Percentiles rank a stretch among this genome's conserved stretches.
These are phyloP conservation scores for Takashimella koratensis DNA, from an alignment of 1,284 basidiomycete genomes.

Conservation along the genomic window DNA sequence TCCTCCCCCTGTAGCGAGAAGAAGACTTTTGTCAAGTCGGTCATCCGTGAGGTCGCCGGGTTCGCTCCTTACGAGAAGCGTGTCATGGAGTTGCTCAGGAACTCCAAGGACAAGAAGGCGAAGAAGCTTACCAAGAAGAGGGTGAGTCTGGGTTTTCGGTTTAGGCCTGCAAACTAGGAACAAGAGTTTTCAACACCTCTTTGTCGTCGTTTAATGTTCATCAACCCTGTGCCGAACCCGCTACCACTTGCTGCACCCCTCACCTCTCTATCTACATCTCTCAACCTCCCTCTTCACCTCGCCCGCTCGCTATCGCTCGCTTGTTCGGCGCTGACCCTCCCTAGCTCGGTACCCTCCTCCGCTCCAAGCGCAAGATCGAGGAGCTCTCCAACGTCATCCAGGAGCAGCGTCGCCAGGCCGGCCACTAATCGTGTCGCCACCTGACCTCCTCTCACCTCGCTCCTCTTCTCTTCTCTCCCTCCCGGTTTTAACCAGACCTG, in stretches of 20 bases:
- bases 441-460: too few relatives aligned
- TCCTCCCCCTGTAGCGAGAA: slow-evolving; percentile 55
- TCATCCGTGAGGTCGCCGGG: slow-evolving; percentile 92
- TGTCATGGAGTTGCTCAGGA: slow-evolving; percentile 97
- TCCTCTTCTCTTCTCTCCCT: slow-evolving; percentile 1
- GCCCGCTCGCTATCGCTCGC: too few relatives aligned
- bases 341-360: slow-evolving; percentile 88
- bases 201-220: not conserved
- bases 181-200: not conserved
- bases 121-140: slow-evolving; percentile 97
- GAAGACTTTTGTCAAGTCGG: slow-evolving; percentile 84
- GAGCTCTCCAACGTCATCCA: slow-evolving; percentile 87
- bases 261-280: too few relatives aligned
- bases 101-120: slow-evolving; percentile 99
- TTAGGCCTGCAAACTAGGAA: too few relatives aligned
- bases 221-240: too few relatives aligned
- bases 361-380: slow-evolving; percentile 96
- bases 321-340: not conserved
- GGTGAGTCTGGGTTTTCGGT: slow-evolving; percentile 56
- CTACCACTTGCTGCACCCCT: too few relatives aligned
- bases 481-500: too few relatives aligned
- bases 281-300: too few relatives aligned
- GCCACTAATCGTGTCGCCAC: slow-evolving; percentile 44
- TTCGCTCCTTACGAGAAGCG: slow-evolving; percentile 98
- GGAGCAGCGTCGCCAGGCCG: slow-evolving; percentile 52